A percentile compares a stretch with the other conserved stretches of the same genome.
These are phyloP conservation scores for Globisporangium alternatum DNA, from an alignment of 352 stramenopile genomes.

Conservation along the genomic window DNA sequence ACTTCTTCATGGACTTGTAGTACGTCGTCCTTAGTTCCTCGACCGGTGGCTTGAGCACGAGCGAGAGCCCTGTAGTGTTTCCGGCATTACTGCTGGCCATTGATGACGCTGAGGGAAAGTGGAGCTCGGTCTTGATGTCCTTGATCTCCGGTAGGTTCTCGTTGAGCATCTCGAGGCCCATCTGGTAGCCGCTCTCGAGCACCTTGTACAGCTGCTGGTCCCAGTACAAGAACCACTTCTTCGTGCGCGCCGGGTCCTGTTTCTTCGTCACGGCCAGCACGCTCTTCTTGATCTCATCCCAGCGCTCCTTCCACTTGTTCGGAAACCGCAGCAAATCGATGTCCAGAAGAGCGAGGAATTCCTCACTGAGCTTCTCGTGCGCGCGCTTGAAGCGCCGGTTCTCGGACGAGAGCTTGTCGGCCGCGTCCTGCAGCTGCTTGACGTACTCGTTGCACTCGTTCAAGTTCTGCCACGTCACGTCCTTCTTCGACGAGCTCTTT, in stretches of 20 bases:
- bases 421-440: constrained; percentile 85
- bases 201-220: constrained; percentile 96
- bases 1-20: constrained; percentile 95
- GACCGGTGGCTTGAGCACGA: constrained; percentile 89
- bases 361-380: constrained; percentile 79
- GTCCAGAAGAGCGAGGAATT: constrained; percentile 84
- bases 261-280: constrained; percentile 70
- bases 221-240: constrained; percentile 92
- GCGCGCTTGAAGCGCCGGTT: constrained; percentile 90
- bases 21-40: constrained; percentile 93
- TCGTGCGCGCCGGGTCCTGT: constrained; percentile 78
- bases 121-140: constrained; percentile 74
- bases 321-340: constrained; percentile 87
- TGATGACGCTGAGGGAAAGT: constrained; percentile 35
- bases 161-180: constrained; percentile 94
- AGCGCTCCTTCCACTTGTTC: constrained; percentile 86
- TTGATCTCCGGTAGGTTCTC: constrained; percentile 91
- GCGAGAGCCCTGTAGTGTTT: constrained; percentile 17
- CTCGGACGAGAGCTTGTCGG: constrained; percentile 85
- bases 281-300: constrained; percentile 77
- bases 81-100: not conserved
- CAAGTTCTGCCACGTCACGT: constrained; percentile 90
- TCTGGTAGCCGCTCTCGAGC: constrained; percentile 91
- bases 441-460: constrained; percentile 93
- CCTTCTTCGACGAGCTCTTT: constrained; percentile 42